phyloP scores from a whole-genome alignment of 73 alveolate genomes.

The Paramecium octaurelia region DNA sequence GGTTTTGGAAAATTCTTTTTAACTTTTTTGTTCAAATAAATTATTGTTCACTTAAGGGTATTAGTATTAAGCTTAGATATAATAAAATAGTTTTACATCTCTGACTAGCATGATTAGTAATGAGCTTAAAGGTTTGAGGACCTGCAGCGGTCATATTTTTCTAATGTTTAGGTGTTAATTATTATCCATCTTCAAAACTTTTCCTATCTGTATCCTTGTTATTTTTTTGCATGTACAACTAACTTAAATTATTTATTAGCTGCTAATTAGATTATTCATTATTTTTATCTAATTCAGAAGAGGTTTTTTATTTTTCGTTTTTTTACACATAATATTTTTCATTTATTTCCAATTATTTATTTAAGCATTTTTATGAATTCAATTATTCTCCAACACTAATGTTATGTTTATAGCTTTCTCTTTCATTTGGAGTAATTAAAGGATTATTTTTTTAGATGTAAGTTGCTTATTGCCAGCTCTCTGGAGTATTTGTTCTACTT shows the following conservation, averaged over 20 bases:
- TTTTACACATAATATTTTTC: not conserved
- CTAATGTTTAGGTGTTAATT: not conserved
- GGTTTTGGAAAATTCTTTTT: not conserved
- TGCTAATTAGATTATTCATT: not conserved
- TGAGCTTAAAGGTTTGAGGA: not conserved
- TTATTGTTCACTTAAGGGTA: conserved; percentile 5
- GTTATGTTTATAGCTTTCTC: not conserved
- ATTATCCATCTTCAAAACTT: not conserved
- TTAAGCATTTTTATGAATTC: not conserved
- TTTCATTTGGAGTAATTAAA: not conserved
- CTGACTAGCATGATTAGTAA: not conserved
- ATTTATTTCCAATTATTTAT: not conserved
- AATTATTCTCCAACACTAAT: not conserved
- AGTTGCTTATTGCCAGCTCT: conserved; percentile 8
- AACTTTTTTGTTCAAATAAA: not conserved
- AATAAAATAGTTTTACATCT: not conserved
- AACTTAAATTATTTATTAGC: not conserved
- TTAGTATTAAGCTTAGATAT: not conserved
- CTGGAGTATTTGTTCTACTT: conserved; percentile 25
- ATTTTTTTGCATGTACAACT: not conserved
- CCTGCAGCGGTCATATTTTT: not conserved
- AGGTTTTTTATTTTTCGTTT: not conserved
- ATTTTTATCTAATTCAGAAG: not conserved
- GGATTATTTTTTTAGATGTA: not conserved
- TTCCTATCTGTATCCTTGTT: not conserved